phyloP scores from a whole-genome alignment of 129 eudicot genomes.

The Tanacetum coccineum region DNA sequence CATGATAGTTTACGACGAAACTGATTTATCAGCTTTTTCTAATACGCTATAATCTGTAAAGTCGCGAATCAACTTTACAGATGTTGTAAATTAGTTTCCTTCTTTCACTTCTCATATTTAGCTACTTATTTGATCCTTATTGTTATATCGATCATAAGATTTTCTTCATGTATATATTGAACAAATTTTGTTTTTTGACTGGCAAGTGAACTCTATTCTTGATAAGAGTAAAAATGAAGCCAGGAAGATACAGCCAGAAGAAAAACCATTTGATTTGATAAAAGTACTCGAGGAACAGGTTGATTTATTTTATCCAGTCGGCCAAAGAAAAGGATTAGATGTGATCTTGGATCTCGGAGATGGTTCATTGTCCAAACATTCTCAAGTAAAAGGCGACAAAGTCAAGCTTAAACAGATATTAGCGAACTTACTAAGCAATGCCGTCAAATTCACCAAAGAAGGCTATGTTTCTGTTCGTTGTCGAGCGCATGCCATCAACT shows the following conservation, averaged over 20 bases:
- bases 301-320: conserved; percentile 60
- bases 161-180: no score
- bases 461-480: conserved; percentile 55
- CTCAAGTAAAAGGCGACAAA: conserved; percentile 67
- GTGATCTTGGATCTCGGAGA: conserved; percentile 56
- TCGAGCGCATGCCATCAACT: conserved; percentile 48
- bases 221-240: conserved; percentile 70
- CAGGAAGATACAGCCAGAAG: conserved; percentile 56
- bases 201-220: conserved; percentile 59
- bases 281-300: conserved; percentile 58
- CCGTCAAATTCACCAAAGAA: conserved; percentile 70
- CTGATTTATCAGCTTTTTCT: no score
- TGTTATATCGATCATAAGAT: no score
- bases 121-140: no score
- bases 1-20: no score
- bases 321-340: conserved; percentile 66
- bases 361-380: conserved; percentile 42
- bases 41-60: no score
- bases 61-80: no score
- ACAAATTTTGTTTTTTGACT: neutral
- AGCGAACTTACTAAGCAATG: conserved; percentile 73
- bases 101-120: no score
- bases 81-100: no score
- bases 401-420: conserved; percentile 66
- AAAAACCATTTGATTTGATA: conserved; percentile 51